Base-by-base conservation (phyloP, 176 grass and related monocot species). In the Oropetium thomaeum region DNA sequence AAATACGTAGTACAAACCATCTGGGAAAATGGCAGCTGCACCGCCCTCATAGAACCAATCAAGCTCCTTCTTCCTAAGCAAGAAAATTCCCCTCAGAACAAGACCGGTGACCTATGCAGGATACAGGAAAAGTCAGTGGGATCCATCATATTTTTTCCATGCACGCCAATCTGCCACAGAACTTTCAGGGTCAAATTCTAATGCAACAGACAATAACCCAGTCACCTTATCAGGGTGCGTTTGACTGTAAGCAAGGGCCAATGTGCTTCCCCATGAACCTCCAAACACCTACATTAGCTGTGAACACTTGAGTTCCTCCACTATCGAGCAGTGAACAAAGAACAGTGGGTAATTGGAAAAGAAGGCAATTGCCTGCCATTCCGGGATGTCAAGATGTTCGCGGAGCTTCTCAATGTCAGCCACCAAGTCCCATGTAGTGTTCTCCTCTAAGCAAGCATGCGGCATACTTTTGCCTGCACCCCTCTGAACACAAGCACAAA, bases 1-100 rank as follows among this genome's bases (percentile, higher is more conserved):
- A 31, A 16, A 15, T 22, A 58, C 69, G 55, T 25, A 26, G 13
- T 23, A 63, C 70, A 39, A 82, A 92, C 96, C 89, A 74, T 99
- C 92, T 87, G 96, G 92, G 86, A 86, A 99, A 69, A 99, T 95
- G 42, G 92, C 80, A 53, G 96, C 89, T 38, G 96, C 96, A 37
- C 92, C 96, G 0, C 92, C 96, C 82, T 96, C 84, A 59, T 96
- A 99, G 76, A 90, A 99, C 96, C 96, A 99, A 76, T 99, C 84
- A 30, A 99, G 79, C 31, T 99, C 96, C 4, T 96, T 99, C 43
- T 99, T 96, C 86, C 87, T 88, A 59, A 92, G 59, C 85, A 99
- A 25, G 76, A 90, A 96, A 79, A 99, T 96, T 59, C 96, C 96
- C 83, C 96, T 90, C 34, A 99, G 83, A 77, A 99, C 81, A 65